Percentiles rank a stretch among this genome's conserved stretches.
Evolutionary conservation across 176 grass and related monocot genomes (phyloP).

Genomic region (Saccharum officinarum): DNA sequence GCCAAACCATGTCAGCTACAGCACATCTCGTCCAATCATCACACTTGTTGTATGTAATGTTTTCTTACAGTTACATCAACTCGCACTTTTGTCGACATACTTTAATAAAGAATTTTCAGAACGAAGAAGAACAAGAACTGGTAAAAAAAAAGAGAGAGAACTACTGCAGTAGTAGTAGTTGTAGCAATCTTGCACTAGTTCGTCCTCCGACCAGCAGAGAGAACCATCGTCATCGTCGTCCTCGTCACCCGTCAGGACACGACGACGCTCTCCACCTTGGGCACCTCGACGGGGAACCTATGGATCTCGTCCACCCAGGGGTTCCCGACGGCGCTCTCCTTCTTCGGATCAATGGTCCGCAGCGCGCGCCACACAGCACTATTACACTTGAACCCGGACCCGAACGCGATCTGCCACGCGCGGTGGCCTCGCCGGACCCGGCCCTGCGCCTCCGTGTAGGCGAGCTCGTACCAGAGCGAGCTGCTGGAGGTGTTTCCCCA

Average conservation of each 20-base stretch:
- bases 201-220: not conserved
- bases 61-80: not conserved
- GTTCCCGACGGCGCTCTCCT: slow-evolving; percentile 41
- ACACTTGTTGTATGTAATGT: not conserved
- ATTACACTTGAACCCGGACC: slow-evolving; percentile 78
- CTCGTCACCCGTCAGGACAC: not conserved
- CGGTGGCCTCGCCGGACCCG: slow-evolving; percentile 31
- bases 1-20: not conserved
- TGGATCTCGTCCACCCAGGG: slow-evolving; percentile 70
- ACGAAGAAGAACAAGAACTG: no score
- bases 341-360: slow-evolving; percentile 39
- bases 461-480: slow-evolving; percentile 66
- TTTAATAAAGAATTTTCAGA: no score
- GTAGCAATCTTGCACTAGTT: no score
- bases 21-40: not conserved
- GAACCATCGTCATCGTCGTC: not conserved
- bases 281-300: slow-evolving; percentile 71
- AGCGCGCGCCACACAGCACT: slow-evolving; percentile 82
- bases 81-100: no score
- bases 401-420: slow-evolving; percentile 61
- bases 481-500: slow-evolving; percentile 68
- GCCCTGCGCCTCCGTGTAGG: slow-evolving; percentile 60
- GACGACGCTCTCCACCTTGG: slow-evolving; percentile 61
- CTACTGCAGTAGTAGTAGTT: no score
- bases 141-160: no score